A percentile compares a stretch with the other conserved stretches of the same genome.
phyloP scores from a whole-genome alignment of 164 flowering plant genomes.

The Vitis vinifera region ASM3070453v1 NC_081821.1:12932501-12933000 shows the following conservation, averaged over 20 bases:
- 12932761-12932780: conserved; percentile 58
- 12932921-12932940: not conserved
- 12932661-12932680: not conserved
- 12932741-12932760: conserved; percentile 61
- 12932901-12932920: conserved; percentile 74
- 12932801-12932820: not conserved
- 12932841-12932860: conserved; percentile 68
- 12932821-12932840: conserved; percentile 49
- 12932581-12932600: no score
- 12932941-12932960: not conserved
- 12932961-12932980: no score
- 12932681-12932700: conserved; percentile 17
- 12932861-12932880: conserved; percentile 49
- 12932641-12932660: no score
- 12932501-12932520: no score
- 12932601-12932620: no score
- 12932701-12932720: conserved; percentile 73
- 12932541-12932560: no score
- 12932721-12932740: conserved; percentile 61
- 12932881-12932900: conserved; percentile 51
- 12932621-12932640: no score
- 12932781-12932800: conserved; percentile 36
- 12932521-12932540: no score
- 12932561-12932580: no score
- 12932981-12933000: no score